A percentile compares a stretch with the other conserved stretches of the same genome.
Evolutionary conservation across 257 asterid species (phyloP).

Genomic region (Ophiorrhiza pumila): DNA sequence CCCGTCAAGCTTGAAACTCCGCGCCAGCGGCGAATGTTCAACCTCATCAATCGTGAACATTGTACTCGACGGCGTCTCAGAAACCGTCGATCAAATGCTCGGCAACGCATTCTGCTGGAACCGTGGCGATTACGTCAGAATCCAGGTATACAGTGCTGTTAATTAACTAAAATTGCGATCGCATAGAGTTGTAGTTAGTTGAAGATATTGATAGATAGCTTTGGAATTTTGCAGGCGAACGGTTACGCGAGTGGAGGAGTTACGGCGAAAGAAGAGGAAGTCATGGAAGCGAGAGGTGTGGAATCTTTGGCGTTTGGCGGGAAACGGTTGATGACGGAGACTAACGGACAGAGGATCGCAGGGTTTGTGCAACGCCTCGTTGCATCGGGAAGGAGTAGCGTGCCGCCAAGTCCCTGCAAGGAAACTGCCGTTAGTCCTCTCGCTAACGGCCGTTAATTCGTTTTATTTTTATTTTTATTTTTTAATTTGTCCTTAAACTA

Average conservation of each 20-base stretch:
- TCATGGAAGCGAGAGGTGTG: constrained; percentile 64
- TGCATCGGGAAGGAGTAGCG: constrained; percentile 65
- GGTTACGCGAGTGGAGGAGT: constrained; percentile 36
- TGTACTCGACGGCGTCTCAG: constrained; percentile 87
- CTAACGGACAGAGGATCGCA: constrained; percentile 67
- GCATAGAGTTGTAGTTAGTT: too few species aligned
- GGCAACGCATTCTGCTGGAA: constrained; percentile 95
- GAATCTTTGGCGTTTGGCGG: constrained; percentile 89
- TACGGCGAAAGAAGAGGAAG: constrained; percentile 32
- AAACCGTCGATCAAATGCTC: constrained; percentile 83
- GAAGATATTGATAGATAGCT: constrained; percentile 25
- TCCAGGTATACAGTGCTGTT: constrained; percentile 81
- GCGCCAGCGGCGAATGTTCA: constrained; percentile 52
- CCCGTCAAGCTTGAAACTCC: constrained; percentile 39
- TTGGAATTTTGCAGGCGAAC: constrained; percentile 49
- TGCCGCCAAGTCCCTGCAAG: constrained; percentile 97
- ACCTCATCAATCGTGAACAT: constrained; percentile 59
- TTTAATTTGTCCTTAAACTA: not conserved
- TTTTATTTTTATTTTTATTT: not conserved
- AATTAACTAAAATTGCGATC: too few species aligned
- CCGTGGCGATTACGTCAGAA: constrained; percentile 70
- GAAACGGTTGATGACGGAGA: constrained; percentile 82
- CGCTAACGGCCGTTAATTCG: constrained; percentile 71
- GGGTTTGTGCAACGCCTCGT: constrained; percentile 79
- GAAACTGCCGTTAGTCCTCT: constrained; percentile 78